phyloP scores from a whole-genome alignment of 306 rosid species.

The Acacia melanoxylon region DNA sequence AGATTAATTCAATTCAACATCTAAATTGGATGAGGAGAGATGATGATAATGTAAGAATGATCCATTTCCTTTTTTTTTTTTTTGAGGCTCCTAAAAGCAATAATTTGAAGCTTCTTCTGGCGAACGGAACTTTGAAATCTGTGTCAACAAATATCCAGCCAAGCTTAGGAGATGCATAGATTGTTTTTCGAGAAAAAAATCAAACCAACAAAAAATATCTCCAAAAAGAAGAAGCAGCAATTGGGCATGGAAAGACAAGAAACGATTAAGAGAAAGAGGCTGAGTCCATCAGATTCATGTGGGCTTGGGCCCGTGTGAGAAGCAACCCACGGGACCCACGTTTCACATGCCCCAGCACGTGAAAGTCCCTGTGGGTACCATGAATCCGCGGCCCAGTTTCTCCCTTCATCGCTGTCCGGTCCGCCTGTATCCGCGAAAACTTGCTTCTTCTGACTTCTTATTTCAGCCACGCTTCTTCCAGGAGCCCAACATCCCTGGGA shows the following conservation, averaged over 20 bases:
- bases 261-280: neutral
- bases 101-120: too few relatives aligned
- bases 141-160: too few relatives aligned
- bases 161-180: too few relatives aligned
- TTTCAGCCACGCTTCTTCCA: neutral
- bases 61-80: too few relatives aligned
- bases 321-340: neutral
- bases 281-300: neutral
- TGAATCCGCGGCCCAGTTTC: neutral
- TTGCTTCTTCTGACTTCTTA: neutral
- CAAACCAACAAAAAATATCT: neutral
- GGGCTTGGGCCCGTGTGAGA: neutral
- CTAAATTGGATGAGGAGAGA: too few relatives aligned
- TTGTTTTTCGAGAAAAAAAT: too few relatives aligned
- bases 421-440: neutral
- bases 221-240: neutral
- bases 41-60: too few relatives aligned
- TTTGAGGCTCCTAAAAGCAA: too few relatives aligned
- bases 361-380: neutral
- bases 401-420: neutral
- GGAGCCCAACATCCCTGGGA: neutral
- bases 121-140: too few relatives aligned
- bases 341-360: neutral
- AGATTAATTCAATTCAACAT: too few relatives aligned
- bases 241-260: neutral